Evolutionary conservation across 768 basidiomycete species (phyloP), one percentile per base, ranked within the genome.

Genomic region (Rhodotorula toruloides): DNA sequence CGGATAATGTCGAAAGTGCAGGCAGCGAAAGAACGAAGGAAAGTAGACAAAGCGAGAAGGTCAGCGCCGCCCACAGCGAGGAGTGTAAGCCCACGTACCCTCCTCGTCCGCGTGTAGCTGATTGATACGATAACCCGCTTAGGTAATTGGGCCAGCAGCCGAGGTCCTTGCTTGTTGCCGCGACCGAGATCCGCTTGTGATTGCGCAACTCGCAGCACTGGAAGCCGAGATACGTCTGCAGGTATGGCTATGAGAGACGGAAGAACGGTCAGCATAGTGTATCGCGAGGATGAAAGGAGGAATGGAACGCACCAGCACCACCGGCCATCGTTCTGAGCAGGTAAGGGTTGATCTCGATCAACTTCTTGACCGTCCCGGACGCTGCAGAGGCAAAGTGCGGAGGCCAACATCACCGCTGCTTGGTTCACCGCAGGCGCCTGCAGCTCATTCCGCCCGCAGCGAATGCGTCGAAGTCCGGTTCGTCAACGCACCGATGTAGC

Each of bases 311-410:
- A 86, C 92, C 94, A 73, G 96, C 96, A 78, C 94, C 94, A 79
- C 96, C 96, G 68, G 96, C 96, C 94, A 99, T 98, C 3, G 96
- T 99, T 67, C 96, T 96, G n/a, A 99, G 84, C 55, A 99, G 80
- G 81, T 92, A 98, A 47, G 91, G 91, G 80, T 98, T 98, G 79
- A 99, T 99, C 81, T 99, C 96, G 74, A 99, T 98, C 70, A 99
- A 93, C 73, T 74, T 99, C 83, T 94, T 98, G 68, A 99, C 91
- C 22, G 94, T 98, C 59, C 94, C 93, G 27, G 87, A 91, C 0
- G 94, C 94, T 97, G 75, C 2, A 6, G 40, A 43, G 27, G 40
- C 50, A 25, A n/a, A n/a, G n/a, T n/a, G n/a, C n/a, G n/a, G n/a
- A n/a, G n/a, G n/a, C n/a, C n/a, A n/a, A n/a, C n/a, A n/a, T n/a